phyloP scores from a whole-genome alignment of 306 rosid species.

The Astragalus glycyphyllos region DNA sequence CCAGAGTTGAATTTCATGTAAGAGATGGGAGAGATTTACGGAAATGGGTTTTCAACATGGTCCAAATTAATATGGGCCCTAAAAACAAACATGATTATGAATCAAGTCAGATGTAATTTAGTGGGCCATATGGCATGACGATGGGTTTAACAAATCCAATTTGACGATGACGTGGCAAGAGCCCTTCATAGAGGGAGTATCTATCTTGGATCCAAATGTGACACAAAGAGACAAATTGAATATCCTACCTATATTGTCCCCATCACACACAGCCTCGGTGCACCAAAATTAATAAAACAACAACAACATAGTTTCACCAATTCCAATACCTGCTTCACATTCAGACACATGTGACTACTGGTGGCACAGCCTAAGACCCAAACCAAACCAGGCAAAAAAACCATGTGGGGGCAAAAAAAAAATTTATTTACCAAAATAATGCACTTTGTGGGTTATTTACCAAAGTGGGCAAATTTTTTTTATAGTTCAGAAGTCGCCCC shows the following conservation, averaged over 20 bases:
- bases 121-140: constrained; percentile 35
- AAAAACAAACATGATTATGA: constrained; percentile 7
- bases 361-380: constrained; percentile 12
- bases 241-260: constrained; percentile 14
- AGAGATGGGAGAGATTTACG: constrained; percentile 20
- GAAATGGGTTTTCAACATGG: constrained; percentile 16
- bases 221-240: constrained; percentile 58
- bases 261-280: constrained; percentile 28
- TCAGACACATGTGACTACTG: constrained; percentile 31
- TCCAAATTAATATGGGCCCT: constrained; percentile 28
- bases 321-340: constrained; percentile 43
- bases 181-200: constrained; percentile 16
- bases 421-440: too few species aligned
- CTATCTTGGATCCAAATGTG: constrained; percentile 38
- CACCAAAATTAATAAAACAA: constrained; percentile 48
- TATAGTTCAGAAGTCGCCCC: too few species aligned
- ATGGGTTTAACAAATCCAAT: background rate
- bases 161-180: constrained; percentile 4
- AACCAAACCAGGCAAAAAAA: too few species aligned
- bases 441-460: too few species aligned
- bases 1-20: constrained; percentile 28
- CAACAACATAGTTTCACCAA: constrained; percentile 38
- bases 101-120: constrained; percentile 4
- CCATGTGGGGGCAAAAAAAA: too few species aligned
- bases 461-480: too few species aligned